phyloP scores from a whole-genome alignment of 2,329 filamentous ascomycete genomes.

The Cladosporium velox region DNA sequence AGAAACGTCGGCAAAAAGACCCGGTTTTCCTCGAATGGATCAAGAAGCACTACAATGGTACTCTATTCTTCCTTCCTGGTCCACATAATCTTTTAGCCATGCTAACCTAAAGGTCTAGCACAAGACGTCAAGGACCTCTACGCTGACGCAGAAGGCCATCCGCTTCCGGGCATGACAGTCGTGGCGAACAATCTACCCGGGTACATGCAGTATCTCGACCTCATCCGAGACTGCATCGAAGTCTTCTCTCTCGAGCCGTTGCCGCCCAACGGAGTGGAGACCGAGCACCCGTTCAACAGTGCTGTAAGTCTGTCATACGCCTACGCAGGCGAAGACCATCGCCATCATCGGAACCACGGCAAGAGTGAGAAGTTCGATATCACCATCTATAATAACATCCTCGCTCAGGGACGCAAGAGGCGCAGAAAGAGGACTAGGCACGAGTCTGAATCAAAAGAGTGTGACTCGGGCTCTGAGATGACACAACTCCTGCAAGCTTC shows the following conservation, averaged over 20 bases:
- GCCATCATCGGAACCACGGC: too few relatives aligned
- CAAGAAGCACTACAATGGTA: conserved; percentile 18
- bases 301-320: not conserved
- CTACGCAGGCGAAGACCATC: too few relatives aligned
- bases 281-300: not conserved
- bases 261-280: conserved; percentile 14
- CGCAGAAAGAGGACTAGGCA: too few relatives aligned
- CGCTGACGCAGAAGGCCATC: not conserved
- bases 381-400: too few relatives aligned
- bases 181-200: conserved; percentile 22
- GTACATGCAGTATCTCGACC: conserved; percentile 23
- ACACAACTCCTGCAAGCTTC: too few relatives aligned
- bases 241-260: conserved; percentile 11
- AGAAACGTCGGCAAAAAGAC: conserved; percentile 13
- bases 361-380: too few relatives aligned
- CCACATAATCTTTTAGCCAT: too few relatives aligned
- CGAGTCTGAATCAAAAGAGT: too few relatives aligned
- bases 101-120: too few relatives aligned
- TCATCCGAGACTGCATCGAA: conserved; percentile 16
- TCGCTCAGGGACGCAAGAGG: too few relatives aligned
- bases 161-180: conserved; percentile 6
- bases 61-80: too few relatives aligned
- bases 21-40: conserved; percentile 18
- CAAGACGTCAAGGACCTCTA: conserved; percentile 7
- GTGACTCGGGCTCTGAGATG: too few relatives aligned